Conservation (phyloP, 768 basidiomycete genomes). For the Peribolospora baueri region DNA sequence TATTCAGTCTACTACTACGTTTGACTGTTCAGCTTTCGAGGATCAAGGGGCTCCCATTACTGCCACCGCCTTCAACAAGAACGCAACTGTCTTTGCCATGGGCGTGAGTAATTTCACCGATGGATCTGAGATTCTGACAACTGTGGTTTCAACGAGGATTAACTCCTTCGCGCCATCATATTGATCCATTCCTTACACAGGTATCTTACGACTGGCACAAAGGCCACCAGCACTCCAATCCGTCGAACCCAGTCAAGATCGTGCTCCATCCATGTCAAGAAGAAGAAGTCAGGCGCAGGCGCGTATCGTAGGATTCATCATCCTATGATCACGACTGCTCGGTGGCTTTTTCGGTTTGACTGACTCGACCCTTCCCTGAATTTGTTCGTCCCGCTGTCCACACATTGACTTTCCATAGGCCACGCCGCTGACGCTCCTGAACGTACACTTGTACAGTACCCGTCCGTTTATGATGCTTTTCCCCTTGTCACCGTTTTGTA, state of each 20-base stretch:
- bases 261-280: slow-evolving; percentile 68
- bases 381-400: no score
- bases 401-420: no score
- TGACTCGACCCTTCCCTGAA: no score
- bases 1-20: background rate
- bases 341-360: no score
- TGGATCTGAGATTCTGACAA: background rate
- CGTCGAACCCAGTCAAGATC: slow-evolving; percentile 37
- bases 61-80: slow-evolving; percentile 62
- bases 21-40: slow-evolving; percentile 37
- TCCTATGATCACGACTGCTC: no score
- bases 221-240: slow-evolving; percentile 11
- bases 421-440: no score
- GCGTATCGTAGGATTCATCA: no score
- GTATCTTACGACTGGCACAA: slow-evolving; percentile 15
- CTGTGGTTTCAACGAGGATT: background rate
- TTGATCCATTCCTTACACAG: slow-evolving; percentile 6
- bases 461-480: no score
- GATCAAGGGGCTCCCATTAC: slow-evolving; percentile 49
- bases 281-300: slow-evolving; percentile 33
- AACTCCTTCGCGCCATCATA: slow-evolving; percentile 3
- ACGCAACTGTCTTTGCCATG: slow-evolving; percentile 71
- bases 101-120: slow-evolving; percentile 26
- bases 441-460: no score
- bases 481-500: no score